phyloP scores from a whole-genome alignment of 768 basidiomycete species.

The Cystobasidium tubakii region DNA sequence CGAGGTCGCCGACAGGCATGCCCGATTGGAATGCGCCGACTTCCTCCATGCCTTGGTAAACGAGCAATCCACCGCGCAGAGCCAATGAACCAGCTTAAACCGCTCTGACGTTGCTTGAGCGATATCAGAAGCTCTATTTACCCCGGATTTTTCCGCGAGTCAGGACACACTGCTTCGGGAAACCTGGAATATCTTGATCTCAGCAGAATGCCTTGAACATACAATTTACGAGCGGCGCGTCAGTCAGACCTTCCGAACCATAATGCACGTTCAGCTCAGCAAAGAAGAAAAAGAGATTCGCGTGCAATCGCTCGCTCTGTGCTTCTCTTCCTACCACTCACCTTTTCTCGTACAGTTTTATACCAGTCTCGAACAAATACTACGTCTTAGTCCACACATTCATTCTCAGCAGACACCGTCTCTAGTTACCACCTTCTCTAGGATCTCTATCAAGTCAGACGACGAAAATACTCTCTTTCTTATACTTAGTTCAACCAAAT shows the following conservation, averaged over 20 bases:
- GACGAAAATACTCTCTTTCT: background rate
- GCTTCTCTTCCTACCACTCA: background rate
- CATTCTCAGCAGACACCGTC: background rate
- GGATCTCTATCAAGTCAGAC: background rate
- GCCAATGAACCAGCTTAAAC: background rate
- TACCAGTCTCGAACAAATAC: too few species aligned
- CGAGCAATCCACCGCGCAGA: background rate
- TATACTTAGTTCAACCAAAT: background rate
- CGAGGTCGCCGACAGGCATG: background rate
- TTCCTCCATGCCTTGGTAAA: background rate
- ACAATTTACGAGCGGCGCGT: background rate
- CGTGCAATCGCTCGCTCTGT: background rate
- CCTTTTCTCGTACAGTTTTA: background rate
- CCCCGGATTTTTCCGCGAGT: background rate
- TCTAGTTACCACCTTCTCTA: background rate
- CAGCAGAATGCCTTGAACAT: slow-evolving; percentile 1
- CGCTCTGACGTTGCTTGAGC: too few species aligned
- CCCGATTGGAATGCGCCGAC: background rate
- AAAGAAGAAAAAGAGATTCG: too few species aligned
- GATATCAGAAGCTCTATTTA: too few species aligned
- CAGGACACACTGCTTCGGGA: slow-evolving; percentile 1
- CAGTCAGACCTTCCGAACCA: too few species aligned
- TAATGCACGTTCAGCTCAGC: background rate
- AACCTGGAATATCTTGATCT: slow-evolving; percentile 1
- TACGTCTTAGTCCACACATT: background rate